These are phyloP conservation scores for Gossypium ekmanianum DNA, from an alignment of 345 rosid species.

Conservation along the genomic window DNA sequence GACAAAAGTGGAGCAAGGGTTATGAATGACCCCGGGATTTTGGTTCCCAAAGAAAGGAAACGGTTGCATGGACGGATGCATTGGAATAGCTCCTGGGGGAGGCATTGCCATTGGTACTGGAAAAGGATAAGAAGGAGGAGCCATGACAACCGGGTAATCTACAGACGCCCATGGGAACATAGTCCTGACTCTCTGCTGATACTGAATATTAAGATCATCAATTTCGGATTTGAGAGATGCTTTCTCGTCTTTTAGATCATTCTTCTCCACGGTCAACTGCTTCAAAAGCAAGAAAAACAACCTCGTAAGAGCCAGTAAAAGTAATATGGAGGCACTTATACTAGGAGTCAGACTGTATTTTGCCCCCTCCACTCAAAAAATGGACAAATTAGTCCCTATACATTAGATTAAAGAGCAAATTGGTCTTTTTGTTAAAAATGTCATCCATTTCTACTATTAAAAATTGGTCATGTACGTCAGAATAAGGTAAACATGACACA, in stretches of 20 bases:
- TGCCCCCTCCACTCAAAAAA: too few species aligned
- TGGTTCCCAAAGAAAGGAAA: constrained; percentile 70
- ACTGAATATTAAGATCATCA: constrained; percentile 65
- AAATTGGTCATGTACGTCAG: too few species aligned
- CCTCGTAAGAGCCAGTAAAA: neutral
- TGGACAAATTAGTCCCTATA: too few species aligned
- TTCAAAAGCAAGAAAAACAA: neutral
- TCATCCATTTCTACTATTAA: too few species aligned
- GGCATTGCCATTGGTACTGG: constrained; percentile 77
- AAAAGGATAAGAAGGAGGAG: constrained; percentile 62
- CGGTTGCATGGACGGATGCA: constrained; percentile 79
- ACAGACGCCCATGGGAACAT: constrained; percentile 61
- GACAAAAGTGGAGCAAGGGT: constrained; percentile 60
- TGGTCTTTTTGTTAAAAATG: too few species aligned
- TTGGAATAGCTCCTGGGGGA: constrained; percentile 63
- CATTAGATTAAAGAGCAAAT: too few species aligned
- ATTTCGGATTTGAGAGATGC: constrained; percentile 66
- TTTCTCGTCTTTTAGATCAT: constrained; percentile 87
- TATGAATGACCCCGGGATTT: constrained; percentile 61
- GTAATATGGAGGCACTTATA: too few species aligned
- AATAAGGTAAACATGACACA: too few species aligned
- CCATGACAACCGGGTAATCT: constrained; percentile 75
- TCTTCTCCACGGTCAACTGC: constrained; percentile 85
- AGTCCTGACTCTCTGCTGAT: constrained; percentile 72
- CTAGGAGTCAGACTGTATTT: too few species aligned